Evolutionary conservation across 164 flowering plant genomes (phyloP).

Genomic region (Dillenia turbinata): DNA sequence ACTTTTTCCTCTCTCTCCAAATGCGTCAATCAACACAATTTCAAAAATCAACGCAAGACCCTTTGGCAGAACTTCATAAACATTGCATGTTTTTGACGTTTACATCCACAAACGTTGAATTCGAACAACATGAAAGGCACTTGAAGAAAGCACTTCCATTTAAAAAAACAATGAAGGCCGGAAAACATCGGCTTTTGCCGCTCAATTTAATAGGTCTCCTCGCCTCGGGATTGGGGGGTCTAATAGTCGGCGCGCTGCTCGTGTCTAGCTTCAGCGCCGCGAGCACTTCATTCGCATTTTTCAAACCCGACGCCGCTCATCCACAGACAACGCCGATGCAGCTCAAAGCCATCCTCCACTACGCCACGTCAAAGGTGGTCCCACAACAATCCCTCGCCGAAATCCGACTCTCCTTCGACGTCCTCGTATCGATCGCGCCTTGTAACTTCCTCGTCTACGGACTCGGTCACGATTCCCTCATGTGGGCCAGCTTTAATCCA

Average conservation of each 20-base stretch:
- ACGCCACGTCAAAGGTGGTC: constrained; percentile 26
- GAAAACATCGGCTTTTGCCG: too few relatives aligned
- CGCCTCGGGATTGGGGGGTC: constrained; percentile 10
- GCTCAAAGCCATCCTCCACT: constrained; percentile 30
- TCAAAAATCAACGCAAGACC: too few relatives aligned
- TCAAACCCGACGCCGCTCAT: neutral
- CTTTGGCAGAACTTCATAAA: too few relatives aligned
- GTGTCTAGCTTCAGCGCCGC: constrained; percentile 10
- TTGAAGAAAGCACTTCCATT: too few relatives aligned
- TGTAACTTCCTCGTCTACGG: constrained; percentile 51
- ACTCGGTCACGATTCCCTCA: constrained; percentile 38
- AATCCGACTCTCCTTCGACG: constrained; percentile 25
- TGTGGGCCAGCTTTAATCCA: constrained; percentile 42
- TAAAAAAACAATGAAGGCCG: too few relatives aligned
- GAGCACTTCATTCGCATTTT: constrained; percentile 13
- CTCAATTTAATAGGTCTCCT: constrained; percentile 2
- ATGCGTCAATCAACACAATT: too few relatives aligned
- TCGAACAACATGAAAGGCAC: too few relatives aligned
- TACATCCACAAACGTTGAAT: too few relatives aligned
- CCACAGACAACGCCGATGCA: constrained; percentile 6
- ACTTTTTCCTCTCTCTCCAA: too few relatives aligned
- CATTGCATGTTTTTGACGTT: too few relatives aligned
- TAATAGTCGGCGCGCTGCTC: constrained; percentile 17
- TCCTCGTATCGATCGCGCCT: constrained; percentile 19
- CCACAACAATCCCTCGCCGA: constrained; percentile 30